Evolutionary conservation across 306 rosid genomes (phyloP).

Genomic region (Coriaria nepalensis): DNA sequence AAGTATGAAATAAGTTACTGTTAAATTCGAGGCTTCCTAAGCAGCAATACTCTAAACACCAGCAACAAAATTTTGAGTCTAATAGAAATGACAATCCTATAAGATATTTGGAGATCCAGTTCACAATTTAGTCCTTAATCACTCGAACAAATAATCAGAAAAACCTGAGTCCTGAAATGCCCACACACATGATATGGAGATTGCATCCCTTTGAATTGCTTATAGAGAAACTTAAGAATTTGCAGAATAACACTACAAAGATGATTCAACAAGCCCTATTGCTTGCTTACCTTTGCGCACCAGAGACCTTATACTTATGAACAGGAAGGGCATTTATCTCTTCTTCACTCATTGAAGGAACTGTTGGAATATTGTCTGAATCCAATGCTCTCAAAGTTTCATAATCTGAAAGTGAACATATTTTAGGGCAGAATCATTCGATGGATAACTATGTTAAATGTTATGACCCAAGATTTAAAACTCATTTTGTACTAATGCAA

Average conservation of each 20-base stretch:
- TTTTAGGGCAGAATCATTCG: neutral
- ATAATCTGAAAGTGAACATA: slow-evolving; percentile 34
- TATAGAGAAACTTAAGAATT: too few relatives aligned
- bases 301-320: slow-evolving; percentile 64
- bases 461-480: neutral
- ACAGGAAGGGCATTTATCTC: slow-evolving; percentile 86
- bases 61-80: too few relatives aligned
- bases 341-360: slow-evolving; percentile 74
- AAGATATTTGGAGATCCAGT: too few relatives aligned
- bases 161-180: too few relatives aligned
- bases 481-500: neutral
- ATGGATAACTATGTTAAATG: too few relatives aligned
- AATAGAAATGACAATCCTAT: too few relatives aligned
- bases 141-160: too few relatives aligned
- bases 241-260: neutral
- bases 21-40: neutral
- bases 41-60: too few relatives aligned
- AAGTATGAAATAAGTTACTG: slow-evolving; percentile 2
- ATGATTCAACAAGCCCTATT: neutral
- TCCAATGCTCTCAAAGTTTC: slow-evolving; percentile 79
- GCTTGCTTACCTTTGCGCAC: slow-evolving; percentile 48
- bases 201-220: too few relatives aligned
- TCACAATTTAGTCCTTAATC: too few relatives aligned
- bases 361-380: slow-evolving; percentile 61
- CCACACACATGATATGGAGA: too few relatives aligned